Percentiles rank a stretch among this genome's conserved stretches.
Evolutionary conservation across 805 yeast species (phyloP).

Genomic region (Kockiozyma suomiensis): DNA sequence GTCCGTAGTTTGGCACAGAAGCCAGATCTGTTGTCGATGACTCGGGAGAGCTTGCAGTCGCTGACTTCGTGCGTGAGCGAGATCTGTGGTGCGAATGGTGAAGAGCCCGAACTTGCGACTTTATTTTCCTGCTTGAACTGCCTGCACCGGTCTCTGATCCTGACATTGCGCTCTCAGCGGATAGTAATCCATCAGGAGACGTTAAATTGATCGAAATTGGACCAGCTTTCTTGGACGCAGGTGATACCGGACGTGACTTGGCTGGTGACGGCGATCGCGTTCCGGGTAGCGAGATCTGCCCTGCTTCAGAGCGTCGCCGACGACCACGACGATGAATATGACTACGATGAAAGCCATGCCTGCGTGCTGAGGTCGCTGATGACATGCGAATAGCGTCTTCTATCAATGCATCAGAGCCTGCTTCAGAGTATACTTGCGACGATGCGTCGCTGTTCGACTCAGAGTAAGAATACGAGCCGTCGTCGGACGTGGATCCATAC

Average conservation of each 20-base stretch:
- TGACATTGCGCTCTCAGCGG: background rate
- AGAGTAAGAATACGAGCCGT: background rate
- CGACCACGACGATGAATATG: constrained; percentile 1
- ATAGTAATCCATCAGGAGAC: background rate
- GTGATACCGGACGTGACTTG: background rate
- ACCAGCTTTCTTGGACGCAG: background rate
- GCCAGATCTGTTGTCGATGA: background rate
- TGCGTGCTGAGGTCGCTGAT: background rate
- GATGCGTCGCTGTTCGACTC: constrained; percentile 4
- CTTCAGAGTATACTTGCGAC: background rate
- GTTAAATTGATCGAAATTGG: background rate
- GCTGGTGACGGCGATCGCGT: constrained; percentile 13
- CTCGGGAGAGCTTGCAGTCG: background rate
- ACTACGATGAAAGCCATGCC: background rate
- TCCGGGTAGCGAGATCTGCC: background rate
- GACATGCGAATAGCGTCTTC: background rate
- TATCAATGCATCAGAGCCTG: background rate
- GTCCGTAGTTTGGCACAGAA: background rate
- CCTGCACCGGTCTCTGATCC: background rate
- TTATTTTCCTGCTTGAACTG: background rate
- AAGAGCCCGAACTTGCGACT: background rate
- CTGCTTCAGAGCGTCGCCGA: constrained; percentile 1
- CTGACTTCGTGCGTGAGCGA: background rate
- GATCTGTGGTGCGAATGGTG: background rate
- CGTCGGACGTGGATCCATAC: constrained; percentile 3